Evolutionary conservation across 1,284 basidiomycete genomes (phyloP).

Genomic region (Cryptococcus jaspeensis): DNA sequence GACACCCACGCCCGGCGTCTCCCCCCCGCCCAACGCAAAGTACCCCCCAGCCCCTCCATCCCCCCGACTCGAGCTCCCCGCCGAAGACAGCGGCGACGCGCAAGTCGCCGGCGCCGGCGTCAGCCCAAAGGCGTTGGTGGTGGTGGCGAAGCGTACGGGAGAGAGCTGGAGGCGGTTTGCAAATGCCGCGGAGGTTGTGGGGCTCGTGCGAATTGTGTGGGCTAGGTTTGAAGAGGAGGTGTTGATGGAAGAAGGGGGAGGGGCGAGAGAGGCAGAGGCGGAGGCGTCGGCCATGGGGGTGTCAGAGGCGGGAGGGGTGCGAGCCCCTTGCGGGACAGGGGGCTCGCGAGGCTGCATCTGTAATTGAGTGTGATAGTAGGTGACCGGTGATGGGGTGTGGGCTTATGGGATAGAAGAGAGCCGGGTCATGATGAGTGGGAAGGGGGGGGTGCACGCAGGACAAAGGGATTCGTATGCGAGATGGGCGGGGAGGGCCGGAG

Average conservation of each 20-base stretch:
- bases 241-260: neutral
- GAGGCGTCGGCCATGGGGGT: too few species aligned
- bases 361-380: neutral
- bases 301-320: too few species aligned
- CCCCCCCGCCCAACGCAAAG: too few species aligned
- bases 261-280: too few species aligned
- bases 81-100: neutral
- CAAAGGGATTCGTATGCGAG: too few species aligned
- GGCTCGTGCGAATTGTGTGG: neutral
- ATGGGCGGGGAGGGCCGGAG: too few species aligned
- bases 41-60: too few species aligned
- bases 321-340: too few species aligned
- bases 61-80: constrained; percentile 1
- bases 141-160: constrained; percentile 28
- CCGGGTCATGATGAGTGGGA: neutral
- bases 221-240: neutral
- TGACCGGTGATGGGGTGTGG: neutral
- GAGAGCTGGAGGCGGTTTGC: neutral
- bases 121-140: constrained; percentile 43
- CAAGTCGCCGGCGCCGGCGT: constrained; percentile 14
- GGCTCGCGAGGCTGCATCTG: neutral
- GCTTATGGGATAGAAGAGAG: neutral
- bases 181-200: neutral
- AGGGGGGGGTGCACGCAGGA: neutral
- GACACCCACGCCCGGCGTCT: too few species aligned